phyloP scores from a whole-genome alignment of 371 early-diverging fungal species.

The Apophysomyces variabilis region DNA sequence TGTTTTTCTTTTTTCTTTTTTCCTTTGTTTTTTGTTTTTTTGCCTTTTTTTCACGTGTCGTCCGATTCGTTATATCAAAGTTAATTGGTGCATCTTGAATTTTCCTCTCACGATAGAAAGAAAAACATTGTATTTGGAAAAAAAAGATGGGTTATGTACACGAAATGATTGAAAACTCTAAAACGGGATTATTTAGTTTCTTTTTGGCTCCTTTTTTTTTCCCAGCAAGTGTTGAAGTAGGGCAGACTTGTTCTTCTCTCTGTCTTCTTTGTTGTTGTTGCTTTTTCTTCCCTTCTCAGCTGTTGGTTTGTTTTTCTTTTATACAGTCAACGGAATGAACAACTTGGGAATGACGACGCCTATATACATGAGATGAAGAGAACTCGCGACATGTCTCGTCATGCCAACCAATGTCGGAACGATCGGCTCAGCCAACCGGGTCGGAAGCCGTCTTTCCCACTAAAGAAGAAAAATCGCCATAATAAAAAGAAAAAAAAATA shows the following conservation, averaged over 20 bases:
- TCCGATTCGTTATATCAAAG: neutral
- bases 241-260: no score
- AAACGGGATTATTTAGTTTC: neutral
- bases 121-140: no score
- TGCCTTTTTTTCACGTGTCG: neutral
- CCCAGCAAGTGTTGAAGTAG: neutral
- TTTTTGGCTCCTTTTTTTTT: neutral
- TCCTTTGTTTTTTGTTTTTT: neutral
- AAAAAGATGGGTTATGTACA: no score
- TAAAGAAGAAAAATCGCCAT: neutral
- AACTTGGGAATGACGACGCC: neutral
- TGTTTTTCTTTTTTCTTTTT: no score
- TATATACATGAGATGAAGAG: conserved; percentile 6
- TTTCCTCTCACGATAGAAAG: neutral
- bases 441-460: conserved; percentile 6
- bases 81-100: neutral
- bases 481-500: neutral
- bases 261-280: neutral
- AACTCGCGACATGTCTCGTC: neutral
- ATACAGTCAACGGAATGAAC: conserved; percentile 1
- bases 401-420: conserved; percentile 8
- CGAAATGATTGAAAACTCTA: no score
- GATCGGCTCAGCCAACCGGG: conserved; percentile 13
- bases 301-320: neutral
- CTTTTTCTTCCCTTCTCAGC: neutral